Evolutionary conservation across 2,329 filamentous ascomycete genomes (phyloP), one percentile per base, ranked within the genome.

Genomic region (Teratosphaeria destructans): DNA sequence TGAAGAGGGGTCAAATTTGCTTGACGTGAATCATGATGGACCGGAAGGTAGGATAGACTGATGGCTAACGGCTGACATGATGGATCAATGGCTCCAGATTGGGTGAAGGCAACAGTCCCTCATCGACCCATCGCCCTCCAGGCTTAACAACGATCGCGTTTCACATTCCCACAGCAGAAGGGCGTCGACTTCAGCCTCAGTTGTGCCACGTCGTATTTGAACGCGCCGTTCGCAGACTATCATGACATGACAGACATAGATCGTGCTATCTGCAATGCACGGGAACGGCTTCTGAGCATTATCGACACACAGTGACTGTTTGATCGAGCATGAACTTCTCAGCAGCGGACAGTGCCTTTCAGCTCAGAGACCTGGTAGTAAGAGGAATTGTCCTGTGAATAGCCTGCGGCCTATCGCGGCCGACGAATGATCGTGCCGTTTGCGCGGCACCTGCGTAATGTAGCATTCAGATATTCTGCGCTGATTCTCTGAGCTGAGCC

Each of bases 261-360:
- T 19, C 19, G 32, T 37, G 23, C 35, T 35, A 16, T 56, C 54
- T 1, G 11, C 23, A 26, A 26, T 27, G 27, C 54, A n/a, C 16
- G 43, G 14, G 19, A 19, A 8, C 54, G 43, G 19, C 54, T 56
- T 39, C 32, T 56, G 39, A 10, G 32, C 29, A 26, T 39, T 10
- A 26, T 56, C 54, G 14, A 56, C 14, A 14, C 54, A 56, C 54
- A 11, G 12, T 11, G 34, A 12, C 5, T 19, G 32, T 12, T 12
- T 14, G 14, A 56, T 12, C 10, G 4, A 6, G 14, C 54, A 56
- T 14, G 12, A 56, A 14, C 35, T 29, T 7, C 43, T 32, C 10
- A 56, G 54, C 54, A n/a, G 63, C 57, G 3, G 34, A 35, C 11
- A 63, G 59, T 26, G 59, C 59, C 57, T 60, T 62, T 39, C 59